These are phyloP conservation scores for Claviceps fusiformis DNA, from an alignment of 2,329 filamentous ascomycete genomes.

Conservation along the genomic window DNA sequence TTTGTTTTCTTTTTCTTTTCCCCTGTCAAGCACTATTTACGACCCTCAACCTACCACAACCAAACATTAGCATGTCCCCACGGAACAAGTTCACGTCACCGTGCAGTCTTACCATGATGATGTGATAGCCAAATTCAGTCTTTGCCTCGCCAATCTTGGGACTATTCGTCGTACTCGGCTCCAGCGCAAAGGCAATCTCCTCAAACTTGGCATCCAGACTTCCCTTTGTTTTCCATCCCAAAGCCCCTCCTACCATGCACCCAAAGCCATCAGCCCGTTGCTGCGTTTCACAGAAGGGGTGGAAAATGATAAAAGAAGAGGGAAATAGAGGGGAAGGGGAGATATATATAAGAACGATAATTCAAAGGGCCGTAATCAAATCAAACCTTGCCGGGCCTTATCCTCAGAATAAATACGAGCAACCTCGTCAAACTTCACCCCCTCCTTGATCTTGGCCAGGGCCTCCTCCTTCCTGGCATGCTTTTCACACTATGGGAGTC, in stretches of 20 bases:
- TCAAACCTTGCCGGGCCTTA: slow-evolving; percentile 52
- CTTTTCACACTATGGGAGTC: slow-evolving; percentile 47
- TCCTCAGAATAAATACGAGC: slow-evolving; percentile 62
- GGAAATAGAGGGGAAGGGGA: not conserved
- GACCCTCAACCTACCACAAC: slow-evolving; percentile 23
- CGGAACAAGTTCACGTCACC: not conserved
- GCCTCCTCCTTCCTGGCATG: slow-evolving; percentile 68
- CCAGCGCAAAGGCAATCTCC: slow-evolving; percentile 55
- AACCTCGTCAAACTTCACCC: slow-evolving; percentile 62
- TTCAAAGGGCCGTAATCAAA: not conserved
- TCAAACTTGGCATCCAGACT: slow-evolving; percentile 57
- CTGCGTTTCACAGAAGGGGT: not conserved
- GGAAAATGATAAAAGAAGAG: not conserved
- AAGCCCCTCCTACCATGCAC: slow-evolving; percentile 40
- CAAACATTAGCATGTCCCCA: not conserved
- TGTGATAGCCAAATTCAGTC: slow-evolving; percentile 65
- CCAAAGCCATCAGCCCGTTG: not conserved
- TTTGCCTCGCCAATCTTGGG: slow-evolving; percentile 59
- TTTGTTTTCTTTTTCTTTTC: not conserved
- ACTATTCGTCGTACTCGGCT: slow-evolving; percentile 48
- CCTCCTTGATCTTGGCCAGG: slow-evolving; percentile 50
- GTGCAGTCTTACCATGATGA: slow-evolving; percentile 51
- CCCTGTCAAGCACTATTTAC: slow-evolving; percentile 18
- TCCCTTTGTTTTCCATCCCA: slow-evolving; percentile 62
- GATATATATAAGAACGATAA: not conserved